Evolutionary conservation across 495 filamentous ascomycete genomes (phyloP), one percentile per base, ranked within the genome.

Genomic region (Xylaria palmicola): DNA sequence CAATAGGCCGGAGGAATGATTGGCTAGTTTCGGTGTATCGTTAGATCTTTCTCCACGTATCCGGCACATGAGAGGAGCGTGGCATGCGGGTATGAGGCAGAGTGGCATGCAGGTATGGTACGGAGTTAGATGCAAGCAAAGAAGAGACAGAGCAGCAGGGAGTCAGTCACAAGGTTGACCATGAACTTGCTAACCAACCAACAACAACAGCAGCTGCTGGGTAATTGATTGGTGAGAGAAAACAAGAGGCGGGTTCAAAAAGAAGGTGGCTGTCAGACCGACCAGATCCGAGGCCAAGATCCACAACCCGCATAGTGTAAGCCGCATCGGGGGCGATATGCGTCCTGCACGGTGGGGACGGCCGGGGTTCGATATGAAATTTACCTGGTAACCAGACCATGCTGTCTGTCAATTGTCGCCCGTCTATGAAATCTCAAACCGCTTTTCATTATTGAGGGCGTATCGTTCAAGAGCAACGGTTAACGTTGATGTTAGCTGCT

Each of bases 191-290:
- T 36, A 26, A 29, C 51, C 51, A 54, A 54, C 51, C 51, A 54
- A 40, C 19, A 15, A 24, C 24, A 34, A 17, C 32, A 1, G 50
- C 32, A 32, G 39, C 50, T 27, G 22, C 34, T 54, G 32, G 17
- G 4, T 12, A 45, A 27, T 40, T 56, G 59, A 54, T 54, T 61
- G 49, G 59, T 24, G 36, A 61, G 48, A 41, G 55, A 60, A 61
- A 47, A 26, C 39, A 55, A 52, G 47, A 61, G 59, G 59, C 59
- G 50, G 59, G 59, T 61, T 55, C 49, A 48, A 36, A 40, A 27
- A n/a, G 39, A 37, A 36, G 59, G 39, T 15, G 55, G 30, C 12
- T 58, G 55, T 58, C 55, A 47, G 55, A 48, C 55, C 29, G 39
- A 61, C 22, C 13, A 30, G 57, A 44, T 47, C 47, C 32, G 36